Evolutionary conservation across 768 basidiomycete genomes (phyloP).

Genomic region (Agaricus blazei): DNA sequence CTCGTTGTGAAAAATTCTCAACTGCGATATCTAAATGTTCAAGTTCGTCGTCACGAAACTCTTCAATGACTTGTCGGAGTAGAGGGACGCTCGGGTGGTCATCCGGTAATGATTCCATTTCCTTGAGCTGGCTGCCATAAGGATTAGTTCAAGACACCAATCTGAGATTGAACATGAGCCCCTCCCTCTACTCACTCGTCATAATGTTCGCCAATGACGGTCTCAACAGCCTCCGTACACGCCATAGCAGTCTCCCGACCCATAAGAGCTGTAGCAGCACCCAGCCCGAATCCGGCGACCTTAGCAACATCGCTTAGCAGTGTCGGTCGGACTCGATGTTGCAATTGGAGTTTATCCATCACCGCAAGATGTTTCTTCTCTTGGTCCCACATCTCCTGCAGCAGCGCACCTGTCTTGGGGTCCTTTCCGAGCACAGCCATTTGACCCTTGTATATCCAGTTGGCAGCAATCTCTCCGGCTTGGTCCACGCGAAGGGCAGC

Average conservation of each 20-base stretch:
- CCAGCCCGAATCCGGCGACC: constrained; percentile 81
- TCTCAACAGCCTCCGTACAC: constrained; percentile 96
- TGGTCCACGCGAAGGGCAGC: constrained; percentile 86
- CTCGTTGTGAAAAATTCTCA: constrained; percentile 79
- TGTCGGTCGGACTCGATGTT: constrained; percentile 84
- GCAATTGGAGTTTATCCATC: constrained; percentile 79
- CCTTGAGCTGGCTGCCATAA: constrained; percentile 68
- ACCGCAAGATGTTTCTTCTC: constrained; percentile 88
- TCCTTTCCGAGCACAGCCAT: constrained; percentile 65
- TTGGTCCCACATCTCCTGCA: constrained; percentile 94
- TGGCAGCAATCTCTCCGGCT: constrained; percentile 93
- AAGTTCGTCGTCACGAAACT: constrained; percentile 92
- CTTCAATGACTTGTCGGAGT: constrained; percentile 64
- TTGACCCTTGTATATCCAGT: constrained; percentile 93
- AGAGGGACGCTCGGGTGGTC: constrained; percentile 77
- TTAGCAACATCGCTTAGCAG: constrained; percentile 81
- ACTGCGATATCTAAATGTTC: constrained; percentile 93
- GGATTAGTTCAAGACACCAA: background rate
- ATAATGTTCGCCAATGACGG: constrained; percentile 97
- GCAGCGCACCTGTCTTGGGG: constrained; percentile 45
- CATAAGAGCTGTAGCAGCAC: constrained; percentile 80
- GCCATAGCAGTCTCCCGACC: constrained; percentile 96
- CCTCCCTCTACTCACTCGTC: constrained; percentile 68
- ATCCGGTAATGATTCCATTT: constrained; percentile 55
- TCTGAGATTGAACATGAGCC: background rate